A percentile compares a stretch with the other conserved stretches of the same genome.
Conservation (phyloP, 768 basidiomycete genomes). For the Psilocybe azurescens region DNA sequence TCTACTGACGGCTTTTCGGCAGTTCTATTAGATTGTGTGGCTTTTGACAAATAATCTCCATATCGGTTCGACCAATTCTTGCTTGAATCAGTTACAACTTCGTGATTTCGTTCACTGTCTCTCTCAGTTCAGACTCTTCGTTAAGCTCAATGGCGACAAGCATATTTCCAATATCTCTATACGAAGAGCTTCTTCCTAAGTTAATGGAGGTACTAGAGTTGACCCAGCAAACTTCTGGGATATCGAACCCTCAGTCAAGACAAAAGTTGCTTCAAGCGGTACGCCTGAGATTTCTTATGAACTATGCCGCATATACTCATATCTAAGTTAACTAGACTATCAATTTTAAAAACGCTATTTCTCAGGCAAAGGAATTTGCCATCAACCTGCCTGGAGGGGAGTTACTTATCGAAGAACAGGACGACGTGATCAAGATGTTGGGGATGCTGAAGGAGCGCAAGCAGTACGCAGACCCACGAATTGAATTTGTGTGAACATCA, state of each 20-base stretch:
- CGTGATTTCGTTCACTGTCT: too few species aligned
- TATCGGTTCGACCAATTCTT: too few species aligned
- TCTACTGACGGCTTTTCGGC: too few species aligned
- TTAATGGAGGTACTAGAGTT: conserved; percentile 65
- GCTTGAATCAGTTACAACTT: too few species aligned
- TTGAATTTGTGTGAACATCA: not conserved
- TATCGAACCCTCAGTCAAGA: conserved; percentile 59
- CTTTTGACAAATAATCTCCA: too few species aligned
- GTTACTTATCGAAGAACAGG: conserved; percentile 68
- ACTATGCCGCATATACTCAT: too few species aligned
- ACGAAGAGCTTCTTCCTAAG: conserved; percentile 62
- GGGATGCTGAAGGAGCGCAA: conserved; percentile 67
- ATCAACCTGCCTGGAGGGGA: conserved; percentile 73
- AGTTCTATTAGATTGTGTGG: too few species aligned
- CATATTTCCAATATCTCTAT: conserved; percentile 50
- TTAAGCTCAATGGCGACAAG: conserved; percentile 8
- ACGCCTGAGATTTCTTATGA: conserved; percentile 14
- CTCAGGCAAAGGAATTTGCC: conserved; percentile 65
- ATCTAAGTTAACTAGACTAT: conserved; percentile 55
- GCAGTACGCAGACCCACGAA: conserved; percentile 42
- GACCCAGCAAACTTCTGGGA: conserved; percentile 61
- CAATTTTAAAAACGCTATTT: conserved; percentile 65
- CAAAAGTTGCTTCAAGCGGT: conserved; percentile 74
- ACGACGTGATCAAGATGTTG: conserved; percentile 73
- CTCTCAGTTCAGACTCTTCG: too few species aligned